Evolutionary conservation across 768 basidiomycete species (phyloP).

Genomic region (Xanthoconium stramineum): DNA sequence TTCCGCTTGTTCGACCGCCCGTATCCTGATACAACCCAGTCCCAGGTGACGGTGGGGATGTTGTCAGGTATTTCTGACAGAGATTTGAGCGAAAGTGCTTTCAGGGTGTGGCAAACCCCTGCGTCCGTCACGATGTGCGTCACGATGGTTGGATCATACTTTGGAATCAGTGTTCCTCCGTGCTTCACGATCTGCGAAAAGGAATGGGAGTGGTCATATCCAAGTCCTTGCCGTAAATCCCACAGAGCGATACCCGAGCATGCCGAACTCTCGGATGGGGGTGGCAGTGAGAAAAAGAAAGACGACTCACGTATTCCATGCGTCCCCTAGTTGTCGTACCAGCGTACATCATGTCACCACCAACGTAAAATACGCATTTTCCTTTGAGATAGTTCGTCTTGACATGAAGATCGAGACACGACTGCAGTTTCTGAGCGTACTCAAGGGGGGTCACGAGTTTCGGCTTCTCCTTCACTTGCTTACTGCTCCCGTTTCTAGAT

Average conservation of each 20-base stretch:
- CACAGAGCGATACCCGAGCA: neutral
- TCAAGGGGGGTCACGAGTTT: constrained; percentile 46
- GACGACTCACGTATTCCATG: constrained; percentile 58
- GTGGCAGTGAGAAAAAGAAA: neutral
- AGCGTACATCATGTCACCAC: constrained; percentile 56
- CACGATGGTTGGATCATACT: constrained; percentile 51
- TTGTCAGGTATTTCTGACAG: constrained; percentile 59
- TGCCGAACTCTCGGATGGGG: neutral
- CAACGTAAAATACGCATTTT: constrained; percentile 55
- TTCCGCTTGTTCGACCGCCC: constrained; percentile 20
- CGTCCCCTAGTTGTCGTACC: constrained; percentile 47
- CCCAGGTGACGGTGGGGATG: constrained; percentile 64
- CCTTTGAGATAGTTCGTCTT: constrained; percentile 43
- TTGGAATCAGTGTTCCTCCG: constrained; percentile 60
- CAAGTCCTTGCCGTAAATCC: neutral
- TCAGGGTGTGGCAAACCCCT: constrained; percentile 25
- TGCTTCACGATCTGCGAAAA: constrained; percentile 52
- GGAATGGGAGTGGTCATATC: constrained; percentile 1
- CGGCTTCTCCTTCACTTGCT: constrained; percentile 41
- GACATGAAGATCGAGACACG: constrained; percentile 23
- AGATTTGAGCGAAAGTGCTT: constrained; percentile 45
- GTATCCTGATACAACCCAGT: constrained; percentile 51
- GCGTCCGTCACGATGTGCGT: constrained; percentile 68
- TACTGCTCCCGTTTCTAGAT: constrained; percentile 7
- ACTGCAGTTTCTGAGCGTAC: constrained; percentile 49